A percentile compares a stretch with the other conserved stretches of the same genome.
phyloP scores from a whole-genome alignment of 768 basidiomycete species.

The Mycena latifolia region DNA sequence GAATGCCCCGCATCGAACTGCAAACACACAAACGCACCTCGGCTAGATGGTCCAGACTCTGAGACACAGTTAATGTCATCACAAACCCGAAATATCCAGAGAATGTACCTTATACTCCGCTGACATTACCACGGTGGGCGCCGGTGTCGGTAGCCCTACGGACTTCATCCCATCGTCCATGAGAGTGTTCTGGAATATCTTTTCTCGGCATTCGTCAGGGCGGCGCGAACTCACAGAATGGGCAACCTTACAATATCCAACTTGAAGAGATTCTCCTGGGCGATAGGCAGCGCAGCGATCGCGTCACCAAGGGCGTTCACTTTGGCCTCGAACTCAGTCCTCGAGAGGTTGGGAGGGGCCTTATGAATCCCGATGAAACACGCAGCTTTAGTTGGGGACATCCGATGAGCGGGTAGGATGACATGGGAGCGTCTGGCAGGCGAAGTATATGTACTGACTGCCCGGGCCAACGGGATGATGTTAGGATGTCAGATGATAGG shows the following conservation, averaged over 20 bases:
- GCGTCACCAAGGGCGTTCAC: no score
- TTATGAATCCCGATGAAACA: conserved; percentile 29
- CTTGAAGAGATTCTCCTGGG: conserved; percentile 29
- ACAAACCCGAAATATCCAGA: conserved; percentile 5
- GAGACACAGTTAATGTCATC: conserved; percentile 2
- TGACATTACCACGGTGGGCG: conserved; percentile 28
- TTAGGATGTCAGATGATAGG: conserved; percentile 7
- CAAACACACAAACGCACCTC: neutral
- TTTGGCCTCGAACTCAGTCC: conserved; percentile 24
- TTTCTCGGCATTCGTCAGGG: neutral
- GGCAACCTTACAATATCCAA: conserved; percentile 22
- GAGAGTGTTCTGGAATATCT: conserved; percentile 26
- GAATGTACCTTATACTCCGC: conserved; percentile 26
- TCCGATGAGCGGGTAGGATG: conserved; percentile 13
- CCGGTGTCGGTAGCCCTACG: conserved; percentile 22
- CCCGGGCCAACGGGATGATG: conserved; percentile 1
- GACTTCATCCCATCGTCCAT: conserved; percentile 21
- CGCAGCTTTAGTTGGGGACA: conserved; percentile 12
- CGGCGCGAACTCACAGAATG: neutral
- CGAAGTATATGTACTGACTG: conserved; percentile 17
- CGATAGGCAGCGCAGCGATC: conserved; percentile 26
- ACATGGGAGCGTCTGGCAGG: conserved; percentile 1
- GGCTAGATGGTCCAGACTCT: conserved; percentile 27
- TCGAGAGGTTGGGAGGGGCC: conserved; percentile 19
- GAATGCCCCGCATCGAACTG: conserved; percentile 2